Base-by-base conservation (phyloP, 148 eudicot species). In the Hydrangea macrophylla region DNA sequence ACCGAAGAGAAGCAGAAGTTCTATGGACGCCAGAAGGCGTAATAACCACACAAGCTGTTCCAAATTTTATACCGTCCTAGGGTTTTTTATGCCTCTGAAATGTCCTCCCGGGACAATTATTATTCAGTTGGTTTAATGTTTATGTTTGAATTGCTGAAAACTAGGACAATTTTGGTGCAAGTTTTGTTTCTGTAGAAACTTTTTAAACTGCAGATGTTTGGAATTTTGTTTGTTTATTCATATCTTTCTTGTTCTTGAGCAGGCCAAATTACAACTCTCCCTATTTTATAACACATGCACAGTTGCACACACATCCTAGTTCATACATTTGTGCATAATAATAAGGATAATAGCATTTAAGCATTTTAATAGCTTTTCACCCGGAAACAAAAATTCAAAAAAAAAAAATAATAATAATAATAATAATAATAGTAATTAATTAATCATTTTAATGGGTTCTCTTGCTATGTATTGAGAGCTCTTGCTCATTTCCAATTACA, bases 1-100 rank as follows among this genome's bases (percentile, higher is more conserved):
- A 73, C 81, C 5, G 32, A 78, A 48, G 98, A 92, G 88, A 92
- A 92, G 79, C 80, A 73, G 62, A 87, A 84, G 84, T 79, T 68
- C 23, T 92, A 64, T 59, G 82, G 82, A 9, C 87, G 88, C 35
- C 28, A 78, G 51, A 89, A 89, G 82, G 90, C 87, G 35, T 80
- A 68, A 81, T 10, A 28, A 15, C 40, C n/a, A 55, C 51, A 60
- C 28, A 10, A 48, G 22, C 32, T 5, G 2, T 12, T 11, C n/a
- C 18, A n/a, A 12, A 60, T 51, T 36, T 22, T 20, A 24, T 53
- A 25, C n/a, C 15, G 9, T 42, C 50, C 17, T 48, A 48, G 23
- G 22, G n/a, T n/a, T 15, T 48, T n/a, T 48, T 1, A 44, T 18
- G 53, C 20, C 6, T 17, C 22, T 48, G 53, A 48, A 48, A 17